phyloP scores from a whole-genome alignment of 768 basidiomycete genomes.

The Kwoniella botswanensis region DNA sequence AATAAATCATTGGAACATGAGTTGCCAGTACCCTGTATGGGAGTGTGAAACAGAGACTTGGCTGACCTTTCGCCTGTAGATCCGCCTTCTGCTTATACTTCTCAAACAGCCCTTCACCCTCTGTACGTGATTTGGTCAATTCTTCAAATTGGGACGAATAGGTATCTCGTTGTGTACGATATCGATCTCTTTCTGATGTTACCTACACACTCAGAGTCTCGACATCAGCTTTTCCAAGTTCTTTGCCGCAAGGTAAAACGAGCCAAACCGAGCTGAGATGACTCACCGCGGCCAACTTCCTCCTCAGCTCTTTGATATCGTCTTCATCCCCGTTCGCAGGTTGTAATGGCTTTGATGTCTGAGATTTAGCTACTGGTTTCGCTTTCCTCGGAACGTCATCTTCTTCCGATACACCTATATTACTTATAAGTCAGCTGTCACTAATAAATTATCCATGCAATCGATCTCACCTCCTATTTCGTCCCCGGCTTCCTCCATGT shows the following conservation, averaged over 20 bases:
- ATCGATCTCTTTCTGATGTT: conserved; percentile 38
- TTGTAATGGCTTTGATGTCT: not conserved
- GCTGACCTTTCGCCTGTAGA: conserved; percentile 44
- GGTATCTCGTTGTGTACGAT: conserved; percentile 46
- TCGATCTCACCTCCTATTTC: conserved; percentile 23
- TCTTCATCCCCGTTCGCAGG: conserved; percentile 5
- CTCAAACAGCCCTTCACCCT: conserved; percentile 41
- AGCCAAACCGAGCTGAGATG: no score
- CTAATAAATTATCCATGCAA: not conserved
- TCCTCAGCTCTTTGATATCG: conserved; percentile 21
- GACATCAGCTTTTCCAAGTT: conserved; percentile 11
- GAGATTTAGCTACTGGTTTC: conserved; percentile 16
- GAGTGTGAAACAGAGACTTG: no score
- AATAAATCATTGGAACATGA: not conserved
- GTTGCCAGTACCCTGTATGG: no score
- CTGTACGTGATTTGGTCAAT: conserved; percentile 38
- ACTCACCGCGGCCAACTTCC: conserved; percentile 33
- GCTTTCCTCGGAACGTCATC: conserved; percentile 28
- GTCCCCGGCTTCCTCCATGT: conserved; percentile 19
- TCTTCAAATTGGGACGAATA: conserved; percentile 54
- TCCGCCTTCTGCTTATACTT: conserved; percentile 50
- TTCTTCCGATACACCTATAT: not conserved
- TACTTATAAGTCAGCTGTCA: not conserved
- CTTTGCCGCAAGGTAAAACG: not conserved
- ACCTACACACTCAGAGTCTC: conserved; percentile 16